These are phyloP conservation scores for Xylaria sp. DNA, from an alignment of 2,329 filamentous ascomycete species.

Conservation along the genomic window DNA sequence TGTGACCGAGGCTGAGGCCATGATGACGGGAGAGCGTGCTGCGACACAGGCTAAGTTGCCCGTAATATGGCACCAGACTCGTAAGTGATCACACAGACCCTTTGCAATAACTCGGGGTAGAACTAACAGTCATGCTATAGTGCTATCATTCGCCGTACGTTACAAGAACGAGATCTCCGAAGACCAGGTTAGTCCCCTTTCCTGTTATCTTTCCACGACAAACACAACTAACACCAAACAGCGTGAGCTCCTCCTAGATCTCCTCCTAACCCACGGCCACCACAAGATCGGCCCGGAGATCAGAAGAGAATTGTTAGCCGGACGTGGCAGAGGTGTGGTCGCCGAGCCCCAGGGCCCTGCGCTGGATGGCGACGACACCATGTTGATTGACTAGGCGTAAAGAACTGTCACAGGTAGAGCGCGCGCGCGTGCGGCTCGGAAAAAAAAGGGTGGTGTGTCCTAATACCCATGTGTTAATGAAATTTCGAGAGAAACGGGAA, in stretches of 20 bases:
- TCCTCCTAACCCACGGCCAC: conserved; percentile 80
- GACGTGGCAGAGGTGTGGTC: conserved; percentile 74
- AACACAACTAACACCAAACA: conserved; percentile 5
- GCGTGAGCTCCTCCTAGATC: conserved; percentile 80
- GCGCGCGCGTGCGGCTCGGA: too few relatives aligned
- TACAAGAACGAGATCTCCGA: conserved; percentile 96
- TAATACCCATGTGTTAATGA: conserved; percentile 17
- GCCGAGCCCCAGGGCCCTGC: conserved; percentile 51
- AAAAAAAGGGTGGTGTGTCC: neutral
- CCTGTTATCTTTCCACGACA: neutral
- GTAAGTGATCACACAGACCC: conserved; percentile 1
- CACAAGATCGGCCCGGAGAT: conserved; percentile 87
- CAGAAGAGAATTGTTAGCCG: conserved; percentile 77
- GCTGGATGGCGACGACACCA: conserved; percentile 81
- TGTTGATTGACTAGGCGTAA: conserved; percentile 57
- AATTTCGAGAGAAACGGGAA: conserved; percentile 5
- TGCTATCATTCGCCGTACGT: conserved; percentile 86
- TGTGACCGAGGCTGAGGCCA: conserved; percentile 49
- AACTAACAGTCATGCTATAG: neutral
- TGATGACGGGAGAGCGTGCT: conserved; percentile 44
- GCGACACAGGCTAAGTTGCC: conserved; percentile 63
- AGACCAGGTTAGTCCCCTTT: conserved; percentile 52
- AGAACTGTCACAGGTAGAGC: neutral
- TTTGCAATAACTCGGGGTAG: too few relatives aligned
- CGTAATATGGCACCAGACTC: conserved; percentile 92